These are phyloP conservation scores for Fusarium virguliforme DNA, from an alignment of 2,329 filamentous ascomycete genomes.

Conservation along the genomic window DNA sequence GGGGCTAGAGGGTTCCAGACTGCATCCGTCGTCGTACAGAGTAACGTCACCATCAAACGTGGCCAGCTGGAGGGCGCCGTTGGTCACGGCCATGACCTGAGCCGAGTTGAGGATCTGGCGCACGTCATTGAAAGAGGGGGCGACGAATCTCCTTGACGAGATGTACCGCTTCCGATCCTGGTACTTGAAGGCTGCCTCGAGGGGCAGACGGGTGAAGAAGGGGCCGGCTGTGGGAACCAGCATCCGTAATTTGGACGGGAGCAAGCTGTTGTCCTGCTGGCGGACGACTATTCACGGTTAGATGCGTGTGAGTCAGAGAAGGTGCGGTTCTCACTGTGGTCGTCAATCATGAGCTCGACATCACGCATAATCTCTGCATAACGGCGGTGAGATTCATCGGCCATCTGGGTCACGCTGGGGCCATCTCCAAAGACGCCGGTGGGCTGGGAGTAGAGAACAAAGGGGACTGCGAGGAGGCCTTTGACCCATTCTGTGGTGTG, in stretches of 20 bases:
- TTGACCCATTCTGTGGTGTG: constrained; percentile 92
- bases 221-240: constrained; percentile 92
- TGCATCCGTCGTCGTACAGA: constrained; percentile 91
- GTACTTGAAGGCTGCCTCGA: constrained; percentile 92
- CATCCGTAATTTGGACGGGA: constrained; percentile 91
- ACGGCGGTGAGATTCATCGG: constrained; percentile 84
- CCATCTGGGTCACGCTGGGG: constrained; percentile 78
- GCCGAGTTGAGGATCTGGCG: constrained; percentile 94
- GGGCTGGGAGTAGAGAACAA: constrained; percentile 95
- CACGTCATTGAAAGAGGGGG: constrained; percentile 97
- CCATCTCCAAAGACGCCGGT: constrained; percentile 86
- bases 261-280: constrained; percentile 74
- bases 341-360: constrained; percentile 91
- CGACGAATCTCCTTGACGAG: constrained; percentile 91
- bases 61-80: constrained; percentile 83
- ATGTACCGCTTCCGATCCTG: constrained; percentile 91
- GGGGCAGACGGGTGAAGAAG: constrained; percentile 90
- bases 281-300: constrained; percentile 73
- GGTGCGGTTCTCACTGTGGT: constrained; percentile 77
- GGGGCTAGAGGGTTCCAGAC: constrained; percentile 81
- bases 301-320: background rate
- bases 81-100: constrained; percentile 91
- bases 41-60: constrained; percentile 99
- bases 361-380: constrained; percentile 97
- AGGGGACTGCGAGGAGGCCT: constrained; percentile 91